phyloP scores from a whole-genome alignment of 805 yeast genomes.

The Pichia nanzhaoensis region DNA sequence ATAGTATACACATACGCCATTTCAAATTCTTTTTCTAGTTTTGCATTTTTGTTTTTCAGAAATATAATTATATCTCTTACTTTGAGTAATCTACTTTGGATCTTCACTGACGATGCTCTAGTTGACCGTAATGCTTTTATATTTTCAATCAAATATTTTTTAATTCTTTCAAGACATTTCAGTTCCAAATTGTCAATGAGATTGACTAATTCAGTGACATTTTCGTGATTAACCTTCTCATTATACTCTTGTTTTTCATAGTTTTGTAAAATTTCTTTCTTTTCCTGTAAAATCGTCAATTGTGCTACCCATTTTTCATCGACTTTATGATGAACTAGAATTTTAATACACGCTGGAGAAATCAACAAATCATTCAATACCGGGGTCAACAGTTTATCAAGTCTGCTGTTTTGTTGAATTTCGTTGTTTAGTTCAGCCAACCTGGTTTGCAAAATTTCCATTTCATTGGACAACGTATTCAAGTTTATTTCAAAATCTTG shows the following conservation, averaged over 20 bases:
- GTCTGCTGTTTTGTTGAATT: slow-evolving; percentile 40
- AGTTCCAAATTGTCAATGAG: slow-evolving; percentile 46
- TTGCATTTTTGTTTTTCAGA: slow-evolving; percentile 45
- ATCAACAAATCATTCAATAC: slow-evolving; percentile 68
- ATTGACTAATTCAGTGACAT: slow-evolving; percentile 22
- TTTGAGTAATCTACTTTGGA: slow-evolving; percentile 60
- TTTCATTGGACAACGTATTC: slow-evolving; percentile 48
- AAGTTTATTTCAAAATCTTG: slow-evolving; percentile 52
- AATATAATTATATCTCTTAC: slow-evolving; percentile 60
- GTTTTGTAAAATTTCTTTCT: slow-evolving; percentile 44
- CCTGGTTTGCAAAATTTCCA: slow-evolving; percentile 52
- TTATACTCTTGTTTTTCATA: slow-evolving; percentile 22
- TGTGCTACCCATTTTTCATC: slow-evolving; percentile 61
- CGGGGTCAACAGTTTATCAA: slow-evolving; percentile 56
- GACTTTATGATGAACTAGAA: slow-evolving; percentile 53
- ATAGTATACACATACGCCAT: slow-evolving; percentile 83
- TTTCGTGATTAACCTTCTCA: slow-evolving; percentile 12
- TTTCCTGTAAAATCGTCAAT: slow-evolving; percentile 51
- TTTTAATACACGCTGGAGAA: slow-evolving; percentile 62
- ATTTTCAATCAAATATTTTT: slow-evolving; percentile 58
- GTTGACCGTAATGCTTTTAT: slow-evolving; percentile 64
- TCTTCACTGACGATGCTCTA: slow-evolving; percentile 60
- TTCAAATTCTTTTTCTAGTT: slow-evolving; percentile 64
- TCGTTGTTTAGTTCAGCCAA: slow-evolving; percentile 43
- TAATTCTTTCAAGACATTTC: slow-evolving; percentile 68